These are phyloP conservation scores for Solanum chilense DNA, from an alignment of 257 asterid species.

Conservation along the genomic window DNA sequence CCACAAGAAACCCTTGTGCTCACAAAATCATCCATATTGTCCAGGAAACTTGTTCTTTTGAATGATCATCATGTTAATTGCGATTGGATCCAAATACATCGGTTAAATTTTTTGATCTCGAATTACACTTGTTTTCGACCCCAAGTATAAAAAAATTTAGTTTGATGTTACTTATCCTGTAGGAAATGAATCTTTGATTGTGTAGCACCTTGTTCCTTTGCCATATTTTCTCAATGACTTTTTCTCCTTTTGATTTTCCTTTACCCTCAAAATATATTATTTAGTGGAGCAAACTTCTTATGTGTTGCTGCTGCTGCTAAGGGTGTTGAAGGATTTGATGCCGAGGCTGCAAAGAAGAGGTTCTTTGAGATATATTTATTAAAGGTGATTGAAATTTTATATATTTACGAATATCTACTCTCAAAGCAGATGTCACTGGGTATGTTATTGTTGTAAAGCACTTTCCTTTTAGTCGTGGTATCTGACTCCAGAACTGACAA, in stretches of 20 bases:
- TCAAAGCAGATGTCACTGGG: not conserved
- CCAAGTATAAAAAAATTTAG: not conserved
- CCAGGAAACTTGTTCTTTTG: not conserved
- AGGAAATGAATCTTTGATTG: not conserved
- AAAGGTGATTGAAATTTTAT: conserved; percentile 47
- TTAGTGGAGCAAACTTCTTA: conserved; percentile 81
- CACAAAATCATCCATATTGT: not conserved
- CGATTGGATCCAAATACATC: not conserved
- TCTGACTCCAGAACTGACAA: not conserved
- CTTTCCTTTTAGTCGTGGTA: not conserved
- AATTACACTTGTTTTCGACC: not conserved
- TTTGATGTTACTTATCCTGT: not conserved
- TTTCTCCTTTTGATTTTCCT: not conserved
- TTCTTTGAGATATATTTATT: conserved; percentile 90
- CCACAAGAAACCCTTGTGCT: not conserved
- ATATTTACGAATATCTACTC: not conserved
- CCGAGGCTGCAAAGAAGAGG: conserved; percentile 79
- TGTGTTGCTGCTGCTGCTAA: conserved; percentile 94
- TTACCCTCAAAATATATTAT: conserved; percentile 14
- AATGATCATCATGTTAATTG: not conserved
- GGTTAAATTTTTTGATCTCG: not conserved
- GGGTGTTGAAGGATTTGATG: conserved; percentile 72
- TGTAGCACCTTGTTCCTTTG: not conserved
- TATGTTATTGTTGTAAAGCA: not conserved
- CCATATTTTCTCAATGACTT: not conserved